phyloP scores from a whole-genome alignment of 2,329 filamentous ascomycete species.

The Septoria petroselini region DNA sequence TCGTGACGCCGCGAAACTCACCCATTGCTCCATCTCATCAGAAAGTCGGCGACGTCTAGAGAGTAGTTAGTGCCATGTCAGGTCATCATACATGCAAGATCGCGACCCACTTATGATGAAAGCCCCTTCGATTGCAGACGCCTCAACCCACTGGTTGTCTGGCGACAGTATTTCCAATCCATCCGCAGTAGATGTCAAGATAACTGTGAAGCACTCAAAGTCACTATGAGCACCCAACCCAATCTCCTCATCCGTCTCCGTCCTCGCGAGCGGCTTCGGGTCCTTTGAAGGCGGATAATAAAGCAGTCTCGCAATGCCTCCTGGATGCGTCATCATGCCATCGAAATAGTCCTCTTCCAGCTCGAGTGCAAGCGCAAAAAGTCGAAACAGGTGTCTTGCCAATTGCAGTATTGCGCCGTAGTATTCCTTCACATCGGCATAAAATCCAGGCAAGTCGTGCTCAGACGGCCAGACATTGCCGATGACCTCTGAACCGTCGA shows the following conservation, averaged over 20 bases:
- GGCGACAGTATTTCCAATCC: slow-evolving; percentile 36
- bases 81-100: neutral
- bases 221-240: slow-evolving; percentile 41
- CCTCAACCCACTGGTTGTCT: slow-evolving; percentile 45
- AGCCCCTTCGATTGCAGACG: slow-evolving; percentile 44
- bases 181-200: slow-evolving; percentile 30
- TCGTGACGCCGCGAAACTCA: no score
- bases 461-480: slow-evolving; percentile 43
- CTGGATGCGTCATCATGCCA: slow-evolving; percentile 41
- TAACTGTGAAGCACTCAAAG: slow-evolving; percentile 36
- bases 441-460: slow-evolving; percentile 42
- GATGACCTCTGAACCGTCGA: slow-evolving; percentile 40
- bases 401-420: slow-evolving; percentile 41
- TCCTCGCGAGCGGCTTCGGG: slow-evolving; percentile 21
- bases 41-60: slow-evolving; percentile 52
- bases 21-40: slow-evolving; percentile 49
- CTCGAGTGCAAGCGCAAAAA: slow-evolving; percentile 42
- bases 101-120: slow-evolving; percentile 44
- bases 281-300: slow-evolving; percentile 40
- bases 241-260: slow-evolving; percentile 33
- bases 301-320: slow-evolving; percentile 42
- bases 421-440: slow-evolving; percentile 39
- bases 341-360: slow-evolving; percentile 43
- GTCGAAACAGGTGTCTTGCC: slow-evolving; percentile 42
- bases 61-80: slow-evolving; percentile 26